Evolutionary conservation across 1,284 basidiomycete genomes (phyloP).

Genomic region (Irpex lacteus): DNA sequence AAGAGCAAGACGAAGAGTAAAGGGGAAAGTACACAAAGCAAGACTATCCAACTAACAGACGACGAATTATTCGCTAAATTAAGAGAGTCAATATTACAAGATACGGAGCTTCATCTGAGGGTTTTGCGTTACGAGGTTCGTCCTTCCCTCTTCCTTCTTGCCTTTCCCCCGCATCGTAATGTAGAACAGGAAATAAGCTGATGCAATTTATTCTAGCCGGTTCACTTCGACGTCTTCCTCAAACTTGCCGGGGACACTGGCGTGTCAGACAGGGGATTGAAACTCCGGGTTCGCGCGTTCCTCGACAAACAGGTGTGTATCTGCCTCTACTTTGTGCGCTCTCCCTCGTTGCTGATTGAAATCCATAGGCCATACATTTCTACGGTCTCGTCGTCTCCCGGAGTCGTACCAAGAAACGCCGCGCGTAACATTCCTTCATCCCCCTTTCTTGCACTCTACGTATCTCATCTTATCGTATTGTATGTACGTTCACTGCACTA

Average conservation of each 20-base stretch:
- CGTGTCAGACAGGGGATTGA: slow-evolving; percentile 32
- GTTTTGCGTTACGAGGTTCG: slow-evolving; percentile 63
- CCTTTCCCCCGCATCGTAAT: too few species aligned
- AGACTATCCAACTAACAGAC: slow-evolving; percentile 31
- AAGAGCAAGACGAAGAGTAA: too few species aligned
- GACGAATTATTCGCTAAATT: slow-evolving; percentile 32
- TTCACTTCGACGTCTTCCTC: slow-evolving; percentile 56
- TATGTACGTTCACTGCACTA: too few species aligned
- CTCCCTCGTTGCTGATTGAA: slow-evolving; percentile 44
- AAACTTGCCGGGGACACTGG: slow-evolving; percentile 31
- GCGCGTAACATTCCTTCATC: neutral
- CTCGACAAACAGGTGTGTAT: slow-evolving; percentile 55
- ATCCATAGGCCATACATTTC: slow-evolving; percentile 51
- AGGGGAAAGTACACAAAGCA: too few species aligned
- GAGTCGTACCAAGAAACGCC: slow-evolving; percentile 23
- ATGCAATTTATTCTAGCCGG: slow-evolving; percentile 40
- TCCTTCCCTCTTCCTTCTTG: neutral
- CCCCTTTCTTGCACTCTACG: too few species aligned
- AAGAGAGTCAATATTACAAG: slow-evolving; percentile 40
- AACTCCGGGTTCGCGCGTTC: slow-evolving; percentile 43
- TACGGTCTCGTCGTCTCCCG: slow-evolving; percentile 35
- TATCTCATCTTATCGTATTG: too few species aligned
- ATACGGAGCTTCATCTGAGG: slow-evolving; percentile 47
- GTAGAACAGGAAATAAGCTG: too few species aligned
- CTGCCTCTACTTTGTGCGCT: neutral